Percentiles rank a stretch among this genome's conserved stretches.
Conservation (phyloP, 257 asterid genomes). For the Fraxinus pennsylvanica region DNA sequence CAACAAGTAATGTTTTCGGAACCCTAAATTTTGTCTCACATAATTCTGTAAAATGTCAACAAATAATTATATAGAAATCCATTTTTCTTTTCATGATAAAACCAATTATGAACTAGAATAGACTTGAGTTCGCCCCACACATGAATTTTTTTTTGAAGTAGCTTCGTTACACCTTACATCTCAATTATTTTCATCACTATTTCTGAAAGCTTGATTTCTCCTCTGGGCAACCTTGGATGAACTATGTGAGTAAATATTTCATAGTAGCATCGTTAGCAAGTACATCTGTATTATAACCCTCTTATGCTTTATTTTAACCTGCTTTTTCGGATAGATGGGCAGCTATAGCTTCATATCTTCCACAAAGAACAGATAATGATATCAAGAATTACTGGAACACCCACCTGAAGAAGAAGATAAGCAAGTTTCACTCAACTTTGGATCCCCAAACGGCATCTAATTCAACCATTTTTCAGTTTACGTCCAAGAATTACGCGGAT, state of each 20-base stretch:
- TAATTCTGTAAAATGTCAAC: not conserved
- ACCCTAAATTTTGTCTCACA: not conserved
- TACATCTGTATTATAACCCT: too few relatives aligned
- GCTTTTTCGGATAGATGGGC: conserved; percentile 68
- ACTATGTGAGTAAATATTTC: too few relatives aligned
- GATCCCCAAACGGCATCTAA: conserved; percentile 42
- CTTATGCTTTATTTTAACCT: not conserved
- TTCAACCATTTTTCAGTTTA: conserved; percentile 33
- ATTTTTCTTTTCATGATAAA: too few relatives aligned
- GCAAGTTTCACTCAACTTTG: conserved; percentile 45
- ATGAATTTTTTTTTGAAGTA: too few relatives aligned
- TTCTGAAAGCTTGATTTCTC: too few relatives aligned
- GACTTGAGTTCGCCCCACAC: too few relatives aligned
- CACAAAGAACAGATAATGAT: conserved; percentile 94
- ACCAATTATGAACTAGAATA: too few relatives aligned
- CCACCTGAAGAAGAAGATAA: conserved; percentile 86
- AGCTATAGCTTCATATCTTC: conserved; percentile 90
- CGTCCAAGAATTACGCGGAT: conserved; percentile 32
- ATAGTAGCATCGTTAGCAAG: too few relatives aligned
- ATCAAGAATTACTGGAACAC: conserved; percentile 98
- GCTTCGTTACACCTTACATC: too few relatives aligned
- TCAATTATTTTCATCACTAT: too few relatives aligned
- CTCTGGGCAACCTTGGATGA: too few relatives aligned
- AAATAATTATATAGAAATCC: too few relatives aligned
- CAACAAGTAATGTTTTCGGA: conserved; percentile 64